Conservation (phyloP, 1,284 basidiomycete genomes). For the Microstroma glucosiphilum region DNA sequence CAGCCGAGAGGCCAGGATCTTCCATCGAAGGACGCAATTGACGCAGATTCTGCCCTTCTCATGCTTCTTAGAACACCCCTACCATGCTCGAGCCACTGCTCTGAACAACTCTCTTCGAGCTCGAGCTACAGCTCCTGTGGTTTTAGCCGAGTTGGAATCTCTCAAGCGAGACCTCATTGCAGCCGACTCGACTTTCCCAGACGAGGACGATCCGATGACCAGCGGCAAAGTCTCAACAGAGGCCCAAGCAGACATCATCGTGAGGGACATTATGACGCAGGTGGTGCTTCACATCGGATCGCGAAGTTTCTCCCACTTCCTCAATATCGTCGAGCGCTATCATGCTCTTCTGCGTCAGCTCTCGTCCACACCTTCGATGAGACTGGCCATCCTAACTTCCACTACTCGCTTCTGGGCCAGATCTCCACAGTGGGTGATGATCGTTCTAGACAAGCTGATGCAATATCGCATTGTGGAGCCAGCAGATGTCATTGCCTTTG, state of each 20-base stretch:
- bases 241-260: slow-evolving; percentile 60
- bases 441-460: slow-evolving; percentile 95
- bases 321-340: slow-evolving; percentile 93
- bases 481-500: slow-evolving; percentile 79
- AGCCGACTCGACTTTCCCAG: slow-evolving; percentile 13
- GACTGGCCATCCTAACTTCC: slow-evolving; percentile 60
- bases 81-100: slow-evolving; percentile 72
- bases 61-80: slow-evolving; percentile 59
- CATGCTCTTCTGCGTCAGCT: slow-evolving; percentile 77
- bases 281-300: slow-evolving; percentile 83
- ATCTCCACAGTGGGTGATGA: slow-evolving; percentile 56
- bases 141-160: slow-evolving; percentile 68
- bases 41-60: too few species aligned
- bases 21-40: neutral
- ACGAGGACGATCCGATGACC: slow-evolving; percentile 52
- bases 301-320: slow-evolving; percentile 92
- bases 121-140: slow-evolving; percentile 65
- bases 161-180: slow-evolving; percentile 29
- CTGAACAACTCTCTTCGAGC: slow-evolving; percentile 73
- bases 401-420: slow-evolving; percentile 64
- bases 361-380: slow-evolving; percentile 56
- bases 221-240: slow-evolving; percentile 31
- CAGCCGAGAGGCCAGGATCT: neutral
- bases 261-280: slow-evolving; percentile 78
- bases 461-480: slow-evolving; percentile 97